phyloP scores from a whole-genome alignment of 768 basidiomycete genomes.

The Hygrocybe coccinea region DNA sequence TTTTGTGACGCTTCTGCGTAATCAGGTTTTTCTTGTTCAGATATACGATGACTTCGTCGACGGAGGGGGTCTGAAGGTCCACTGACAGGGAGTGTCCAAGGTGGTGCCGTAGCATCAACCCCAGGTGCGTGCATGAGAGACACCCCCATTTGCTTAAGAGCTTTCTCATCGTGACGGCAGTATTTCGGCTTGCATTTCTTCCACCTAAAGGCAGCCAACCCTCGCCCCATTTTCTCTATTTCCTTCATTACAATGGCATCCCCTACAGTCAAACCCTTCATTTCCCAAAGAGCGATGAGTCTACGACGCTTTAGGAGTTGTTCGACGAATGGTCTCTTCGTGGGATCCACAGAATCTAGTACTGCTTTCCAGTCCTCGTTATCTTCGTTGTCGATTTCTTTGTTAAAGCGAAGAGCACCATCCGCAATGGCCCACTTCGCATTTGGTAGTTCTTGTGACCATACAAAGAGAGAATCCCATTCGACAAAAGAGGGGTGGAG shows the following conservation, averaged over 20 bases:
- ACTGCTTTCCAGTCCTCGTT: background rate
- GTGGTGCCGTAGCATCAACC: background rate
- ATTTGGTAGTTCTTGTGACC: background rate
- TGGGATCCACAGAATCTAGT: background rate
- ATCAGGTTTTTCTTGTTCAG: background rate
- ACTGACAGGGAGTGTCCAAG: background rate
- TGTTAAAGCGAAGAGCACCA: background rate
- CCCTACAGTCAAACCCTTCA: slow-evolving; percentile 6
- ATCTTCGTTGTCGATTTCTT: background rate
- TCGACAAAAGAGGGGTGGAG: background rate
- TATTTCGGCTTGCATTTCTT: background rate
- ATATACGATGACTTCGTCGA: background rate
- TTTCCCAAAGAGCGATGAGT: slow-evolving; percentile 1
- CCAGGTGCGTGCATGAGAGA: background rate
- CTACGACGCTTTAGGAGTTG: background rate
- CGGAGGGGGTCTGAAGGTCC: background rate
- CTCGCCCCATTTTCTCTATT: background rate
- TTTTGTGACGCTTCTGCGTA: background rate
- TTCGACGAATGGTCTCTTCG: background rate
- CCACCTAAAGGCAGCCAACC: background rate
- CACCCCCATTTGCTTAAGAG: background rate
- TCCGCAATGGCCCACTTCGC: background rate
- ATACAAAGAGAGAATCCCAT: background rate
- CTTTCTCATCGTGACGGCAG: background rate
- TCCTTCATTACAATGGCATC: background rate